These are phyloP conservation scores for Botrytis aclada DNA, from an alignment of 2,329 filamentous ascomycete species.

Conservation along the genomic window DNA sequence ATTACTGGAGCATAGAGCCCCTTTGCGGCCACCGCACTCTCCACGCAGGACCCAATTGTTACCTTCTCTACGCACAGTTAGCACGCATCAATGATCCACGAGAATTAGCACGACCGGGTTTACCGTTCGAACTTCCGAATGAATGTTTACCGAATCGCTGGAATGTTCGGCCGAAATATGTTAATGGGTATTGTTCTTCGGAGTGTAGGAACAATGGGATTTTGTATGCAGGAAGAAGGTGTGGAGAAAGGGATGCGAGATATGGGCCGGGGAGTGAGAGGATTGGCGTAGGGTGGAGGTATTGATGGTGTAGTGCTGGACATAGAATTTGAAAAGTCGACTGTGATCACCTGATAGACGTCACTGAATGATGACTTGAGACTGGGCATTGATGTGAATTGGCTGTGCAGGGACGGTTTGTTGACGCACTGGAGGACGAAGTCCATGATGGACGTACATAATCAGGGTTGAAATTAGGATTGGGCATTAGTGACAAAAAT, in stretches of 20 bases:
- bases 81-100: slow-evolving; percentile 36
- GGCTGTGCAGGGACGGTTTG: neutral
- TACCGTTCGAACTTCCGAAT: slow-evolving; percentile 34
- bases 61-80: slow-evolving; percentile 35
- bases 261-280: slow-evolving; percentile 35
- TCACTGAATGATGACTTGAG: neutral
- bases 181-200: slow-evolving; percentile 29
- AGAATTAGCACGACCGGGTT: slow-evolving; percentile 22
- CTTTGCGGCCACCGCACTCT: slow-evolving; percentile 36
- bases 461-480: neutral
- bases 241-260: slow-evolving; percentile 30
- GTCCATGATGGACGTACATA: neutral
- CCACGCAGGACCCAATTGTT: slow-evolving; percentile 34
- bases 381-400: too few species aligned
- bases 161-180: slow-evolving; percentile 27
- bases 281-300: slow-evolving; percentile 37
- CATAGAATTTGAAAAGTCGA: neutral
- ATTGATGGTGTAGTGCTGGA: slow-evolving; percentile 10
- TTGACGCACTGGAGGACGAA: neutral
- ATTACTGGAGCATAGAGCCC: slow-evolving; percentile 31
- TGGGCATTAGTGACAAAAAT: neutral
- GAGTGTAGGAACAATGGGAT: slow-evolving; percentile 36
- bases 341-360: neutral
- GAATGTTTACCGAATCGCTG: slow-evolving; percentile 30
- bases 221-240: slow-evolving; percentile 27